Percentiles rank a stretch among this genome's conserved stretches.
Evolutionary conservation across 2,329 filamentous ascomycete species (phyloP).

Genomic region (Zelopaecilomyces penicillatus): DNA sequence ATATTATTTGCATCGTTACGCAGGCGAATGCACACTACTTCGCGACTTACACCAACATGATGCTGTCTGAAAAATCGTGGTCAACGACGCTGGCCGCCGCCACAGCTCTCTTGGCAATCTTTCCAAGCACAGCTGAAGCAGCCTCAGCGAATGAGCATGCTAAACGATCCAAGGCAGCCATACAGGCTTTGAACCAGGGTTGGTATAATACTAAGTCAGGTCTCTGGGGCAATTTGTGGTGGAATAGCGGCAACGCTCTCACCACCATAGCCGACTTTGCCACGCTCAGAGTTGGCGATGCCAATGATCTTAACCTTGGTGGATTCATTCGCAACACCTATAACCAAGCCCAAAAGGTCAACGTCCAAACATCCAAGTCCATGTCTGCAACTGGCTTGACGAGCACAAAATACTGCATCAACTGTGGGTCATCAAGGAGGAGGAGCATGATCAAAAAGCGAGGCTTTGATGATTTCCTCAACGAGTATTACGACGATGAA

Average conservation of each 20-base stretch:
- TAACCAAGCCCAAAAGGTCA: constrained; percentile 33
- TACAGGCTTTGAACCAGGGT: constrained; percentile 36
- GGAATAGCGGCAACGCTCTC: constrained; percentile 62
- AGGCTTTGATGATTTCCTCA: constrained; percentile 35
- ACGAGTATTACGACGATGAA: constrained; percentile 51
- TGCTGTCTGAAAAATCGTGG: no score
- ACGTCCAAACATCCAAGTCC: constrained; percentile 29
- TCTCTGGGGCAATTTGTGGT: constrained; percentile 61
- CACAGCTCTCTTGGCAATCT: not conserved
- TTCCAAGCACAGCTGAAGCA: not conserved
- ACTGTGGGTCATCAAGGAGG: constrained; percentile 12
- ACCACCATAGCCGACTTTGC: constrained; percentile 52
- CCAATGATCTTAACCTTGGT: constrained; percentile 30
- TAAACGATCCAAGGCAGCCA: constrained; percentile 2
- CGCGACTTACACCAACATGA: no score
- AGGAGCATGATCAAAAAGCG: constrained; percentile 25
- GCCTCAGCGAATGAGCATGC: not conserved
- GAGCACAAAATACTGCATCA: constrained; percentile 18
- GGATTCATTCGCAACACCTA: constrained; percentile 38
- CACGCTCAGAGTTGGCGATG: constrained; percentile 21
- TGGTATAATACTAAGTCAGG: constrained; percentile 56
- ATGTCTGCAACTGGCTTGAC: constrained; percentile 28
- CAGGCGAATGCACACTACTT: no score
- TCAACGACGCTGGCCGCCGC: not conserved
- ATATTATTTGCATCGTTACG: no score